Evolutionary conservation across 2,329 filamentous ascomycete genomes (phyloP), one percentile per base, ranked within the genome.

Genomic region (Beauveria medogensis): DNA sequence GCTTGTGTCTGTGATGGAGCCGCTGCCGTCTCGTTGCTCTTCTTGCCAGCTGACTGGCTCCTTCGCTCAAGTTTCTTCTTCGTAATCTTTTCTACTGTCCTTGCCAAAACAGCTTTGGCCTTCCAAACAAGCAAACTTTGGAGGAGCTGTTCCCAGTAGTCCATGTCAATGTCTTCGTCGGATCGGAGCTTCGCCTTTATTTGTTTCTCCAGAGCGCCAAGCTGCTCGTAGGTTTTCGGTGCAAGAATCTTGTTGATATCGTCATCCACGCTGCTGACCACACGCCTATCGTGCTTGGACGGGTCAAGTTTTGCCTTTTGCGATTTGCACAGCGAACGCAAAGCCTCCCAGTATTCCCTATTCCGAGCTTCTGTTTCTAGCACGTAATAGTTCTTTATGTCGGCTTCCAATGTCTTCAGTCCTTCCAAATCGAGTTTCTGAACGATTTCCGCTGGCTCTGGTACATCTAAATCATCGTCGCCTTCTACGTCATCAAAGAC

Each of bases 101-200:
- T 87, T 66, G 86, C 86, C 58, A 99, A 76, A 72, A 88, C 91
- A 2, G 92, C 91, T 72, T 90, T 92, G 40, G 94, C 91, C 76
- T 97, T 97, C 86, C 91, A 97, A 1, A 96, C 86, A 7, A 89
- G 80, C 64, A 99, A 78, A 70, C 88, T 95, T 66, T 87, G 87
- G 63, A 99, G 79, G 18, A 99, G 80, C 71, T 96, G 91, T 71
- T 96, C 91, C 94, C 94, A 99, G 73, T 97, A 99, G 74, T 99
- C 94, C 2, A 90, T 91, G 73, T 99, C 94, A 66, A 99, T 93
- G 44, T 90, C 87, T 70, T 97, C 92, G 70, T 96, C 88, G 8
- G 91, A 95, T 57, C 87, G 82, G 53, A 99, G 78, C 77, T 99
- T 99, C 18, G 81, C 79, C 71, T 86, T 86, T 72, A 99, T 94